Evolutionary conservation across 169 alveolate species (phyloP).

Genomic region (Eimeria maxima): DNA sequence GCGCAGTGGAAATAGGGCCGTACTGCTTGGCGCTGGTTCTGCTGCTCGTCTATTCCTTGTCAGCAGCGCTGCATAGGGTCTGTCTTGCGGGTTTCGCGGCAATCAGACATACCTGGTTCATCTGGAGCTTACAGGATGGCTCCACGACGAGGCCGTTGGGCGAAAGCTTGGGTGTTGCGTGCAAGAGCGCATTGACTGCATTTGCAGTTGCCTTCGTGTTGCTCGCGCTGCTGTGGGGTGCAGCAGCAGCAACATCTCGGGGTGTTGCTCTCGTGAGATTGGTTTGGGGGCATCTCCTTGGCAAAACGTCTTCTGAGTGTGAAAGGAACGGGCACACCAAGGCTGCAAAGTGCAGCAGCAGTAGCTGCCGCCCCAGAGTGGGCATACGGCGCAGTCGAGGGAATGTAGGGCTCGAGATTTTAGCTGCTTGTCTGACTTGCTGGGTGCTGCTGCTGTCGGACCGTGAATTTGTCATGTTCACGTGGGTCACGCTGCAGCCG

Average conservation of each 20-base stretch:
- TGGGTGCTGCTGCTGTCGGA: conserved; percentile 66
- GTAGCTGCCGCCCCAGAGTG: not conserved
- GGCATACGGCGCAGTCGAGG: not conserved
- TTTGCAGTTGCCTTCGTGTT: conserved; percentile 59
- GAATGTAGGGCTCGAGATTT: conserved; percentile 44
- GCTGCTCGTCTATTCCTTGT: conserved; percentile 27
- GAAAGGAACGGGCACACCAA: not conserved
- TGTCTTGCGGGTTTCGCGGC: conserved; percentile 37
- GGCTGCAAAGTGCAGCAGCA: not conserved
- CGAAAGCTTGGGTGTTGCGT: conserved; percentile 7
- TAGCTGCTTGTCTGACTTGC: conserved; percentile 56
- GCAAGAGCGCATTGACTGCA: conserved; percentile 34
- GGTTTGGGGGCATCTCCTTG: not conserved
- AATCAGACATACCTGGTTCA: not conserved
- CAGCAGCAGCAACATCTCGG: not conserved
- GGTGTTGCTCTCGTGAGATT: not conserved
- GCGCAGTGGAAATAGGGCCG: conserved; percentile 47
- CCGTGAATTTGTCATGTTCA: conserved; percentile 69
- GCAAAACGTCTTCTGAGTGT: not conserved
- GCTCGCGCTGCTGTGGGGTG: conserved; percentile 32
- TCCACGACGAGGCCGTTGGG: not conserved
- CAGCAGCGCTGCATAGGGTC: conserved; percentile 23
- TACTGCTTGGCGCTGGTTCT: conserved; percentile 69
- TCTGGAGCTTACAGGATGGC: not conserved
- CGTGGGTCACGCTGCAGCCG: conserved; percentile 66